Percentiles rank a stretch among this genome's conserved stretches.
Conservation (phyloP, 2,329 filamentous ascomycete species). For the Pochonia chlamydosporia region DNA sequence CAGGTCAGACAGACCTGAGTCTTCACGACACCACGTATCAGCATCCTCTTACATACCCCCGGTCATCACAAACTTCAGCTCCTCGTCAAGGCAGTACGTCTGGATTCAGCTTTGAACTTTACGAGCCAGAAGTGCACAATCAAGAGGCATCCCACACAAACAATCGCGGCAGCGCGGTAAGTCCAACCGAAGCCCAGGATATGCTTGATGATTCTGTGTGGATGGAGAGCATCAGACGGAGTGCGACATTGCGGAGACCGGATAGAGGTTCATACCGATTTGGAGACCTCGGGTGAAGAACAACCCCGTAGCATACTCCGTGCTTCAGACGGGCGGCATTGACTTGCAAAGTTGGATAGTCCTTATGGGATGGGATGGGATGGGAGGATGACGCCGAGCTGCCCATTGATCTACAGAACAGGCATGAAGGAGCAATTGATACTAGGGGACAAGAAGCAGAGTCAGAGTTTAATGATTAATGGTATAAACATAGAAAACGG, state of each 20-base stretch:
- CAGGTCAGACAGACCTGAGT: constrained; percentile 36
- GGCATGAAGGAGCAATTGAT: no score
- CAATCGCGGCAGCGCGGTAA: constrained; percentile 63
- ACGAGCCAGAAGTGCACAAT: constrained; percentile 33
- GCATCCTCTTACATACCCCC: constrained; percentile 51
- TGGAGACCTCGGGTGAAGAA: constrained; percentile 20
- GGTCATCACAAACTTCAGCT: constrained; percentile 35
- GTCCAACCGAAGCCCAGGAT: constrained; percentile 71
- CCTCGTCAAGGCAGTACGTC: constrained; percentile 41
- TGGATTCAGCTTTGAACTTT: constrained; percentile 54
- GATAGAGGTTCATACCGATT: constrained; percentile 29
- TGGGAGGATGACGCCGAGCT: no score
- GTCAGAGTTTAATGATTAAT: no score
- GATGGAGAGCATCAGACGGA: constrained; percentile 87
- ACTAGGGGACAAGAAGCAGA: no score
- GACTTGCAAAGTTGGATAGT: no score
- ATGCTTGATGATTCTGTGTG: constrained; percentile 86
- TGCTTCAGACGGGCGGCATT: no score
- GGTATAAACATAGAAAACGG: no score
- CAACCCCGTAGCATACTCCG: no score
- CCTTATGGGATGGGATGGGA: no score
- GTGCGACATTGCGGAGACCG: constrained; percentile 62
- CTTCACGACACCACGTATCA: constrained; percentile 23
- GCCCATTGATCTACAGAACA: no score
- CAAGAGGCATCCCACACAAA: constrained; percentile 35